phyloP scores from a whole-genome alignment of 1,284 basidiomycete species.

The Cutaneotrichosporon dermatis region DNA sequence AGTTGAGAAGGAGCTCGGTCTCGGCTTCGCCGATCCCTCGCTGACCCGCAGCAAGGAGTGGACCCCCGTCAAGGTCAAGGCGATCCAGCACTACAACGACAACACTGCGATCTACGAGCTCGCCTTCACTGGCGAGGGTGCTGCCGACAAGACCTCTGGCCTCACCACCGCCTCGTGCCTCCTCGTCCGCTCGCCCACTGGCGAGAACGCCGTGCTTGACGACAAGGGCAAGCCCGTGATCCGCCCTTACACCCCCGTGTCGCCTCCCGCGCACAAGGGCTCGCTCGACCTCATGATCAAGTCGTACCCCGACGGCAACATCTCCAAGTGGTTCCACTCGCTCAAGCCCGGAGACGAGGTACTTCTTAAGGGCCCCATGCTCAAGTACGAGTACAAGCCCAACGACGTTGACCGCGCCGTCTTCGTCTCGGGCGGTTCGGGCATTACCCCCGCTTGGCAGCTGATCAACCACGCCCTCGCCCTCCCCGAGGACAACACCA shows the following conservation, averaged over 20 bases:
- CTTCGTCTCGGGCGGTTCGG: constrained; percentile 70
- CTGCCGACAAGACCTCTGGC: constrained; percentile 59
- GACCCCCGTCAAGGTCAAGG: constrained; percentile 65
- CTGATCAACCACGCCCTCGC: constrained; percentile 66
- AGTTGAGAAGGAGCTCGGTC: too few relatives aligned
- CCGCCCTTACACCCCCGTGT: constrained; percentile 82
- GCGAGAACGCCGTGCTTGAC: constrained; percentile 53
- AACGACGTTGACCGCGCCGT: constrained; percentile 83
- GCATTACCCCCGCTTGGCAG: constrained; percentile 54
- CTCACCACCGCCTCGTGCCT: constrained; percentile 58
- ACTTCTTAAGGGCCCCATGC: constrained; percentile 82
- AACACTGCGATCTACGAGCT: constrained; percentile 82
- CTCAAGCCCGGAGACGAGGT: constrained; percentile 76
- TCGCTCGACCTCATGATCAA: constrained; percentile 82
- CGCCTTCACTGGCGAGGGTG: constrained; percentile 73
- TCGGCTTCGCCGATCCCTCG: constrained; percentile 11
- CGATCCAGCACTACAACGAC: constrained; percentile 86
- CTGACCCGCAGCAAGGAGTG: constrained; percentile 16
- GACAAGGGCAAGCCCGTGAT: constrained; percentile 84
- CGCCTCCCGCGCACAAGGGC: constrained; percentile 64
- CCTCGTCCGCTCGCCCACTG: constrained; percentile 52
- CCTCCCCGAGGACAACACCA: constrained; percentile 80
- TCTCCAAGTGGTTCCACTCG: constrained; percentile 69
- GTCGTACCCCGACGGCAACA: constrained; percentile 61
- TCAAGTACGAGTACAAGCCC: constrained; percentile 76